Evolutionary conservation across 2,329 filamentous ascomycete species (phyloP).

Genomic region (Trichoderma cornu-damae): DNA sequence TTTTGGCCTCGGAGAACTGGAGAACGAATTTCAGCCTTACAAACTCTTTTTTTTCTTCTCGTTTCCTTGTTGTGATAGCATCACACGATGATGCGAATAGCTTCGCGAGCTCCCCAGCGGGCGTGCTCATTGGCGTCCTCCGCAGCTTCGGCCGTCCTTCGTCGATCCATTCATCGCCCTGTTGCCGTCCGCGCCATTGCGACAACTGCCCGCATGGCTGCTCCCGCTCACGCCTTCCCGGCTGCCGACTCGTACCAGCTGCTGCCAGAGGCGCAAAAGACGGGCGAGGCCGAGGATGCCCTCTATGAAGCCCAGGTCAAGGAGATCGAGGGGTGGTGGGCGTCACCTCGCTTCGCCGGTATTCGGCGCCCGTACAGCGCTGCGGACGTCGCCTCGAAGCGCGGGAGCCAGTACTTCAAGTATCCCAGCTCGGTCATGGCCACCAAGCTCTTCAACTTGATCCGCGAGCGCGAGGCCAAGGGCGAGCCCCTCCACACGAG

Average conservation of each 20-base stretch:
- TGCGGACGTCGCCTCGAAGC: slow-evolving; percentile 87
- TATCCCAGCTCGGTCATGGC: slow-evolving; percentile 96
- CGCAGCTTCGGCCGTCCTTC: slow-evolving; percentile 19
- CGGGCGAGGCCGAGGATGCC: slow-evolving; percentile 74
- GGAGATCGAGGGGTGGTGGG: slow-evolving; percentile 89
- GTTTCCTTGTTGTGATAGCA: not conserved
- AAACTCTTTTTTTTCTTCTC: no score
- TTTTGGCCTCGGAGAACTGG: slow-evolving; percentile 7
- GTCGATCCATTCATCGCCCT: slow-evolving; percentile 18
- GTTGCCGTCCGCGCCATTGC: slow-evolving; percentile 30
- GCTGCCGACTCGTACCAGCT: slow-evolving; percentile 80
- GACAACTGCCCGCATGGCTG: slow-evolving; percentile 31
- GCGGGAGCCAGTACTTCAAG: slow-evolving; percentile 77
- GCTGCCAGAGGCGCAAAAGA: slow-evolving; percentile 69
- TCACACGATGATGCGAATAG: slow-evolving; percentile 32
- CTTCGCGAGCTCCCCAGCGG: slow-evolving; percentile 30
- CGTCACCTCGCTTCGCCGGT: slow-evolving; percentile 72
- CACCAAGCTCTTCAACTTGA: slow-evolving; percentile 83
- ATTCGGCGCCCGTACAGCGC: slow-evolving; percentile 91
- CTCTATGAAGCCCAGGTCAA: slow-evolving; percentile 79
- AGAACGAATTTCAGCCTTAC: not conserved
- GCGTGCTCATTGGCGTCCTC: slow-evolving; percentile 22
- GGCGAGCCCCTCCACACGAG: slow-evolving; percentile 91
- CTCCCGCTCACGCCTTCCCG: slow-evolving; percentile 26
- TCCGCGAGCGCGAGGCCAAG: slow-evolving; percentile 70